Evolutionary conservation across 805 yeast genomes (phyloP).

Genomic region (Metschnikowia anglica): DNA sequence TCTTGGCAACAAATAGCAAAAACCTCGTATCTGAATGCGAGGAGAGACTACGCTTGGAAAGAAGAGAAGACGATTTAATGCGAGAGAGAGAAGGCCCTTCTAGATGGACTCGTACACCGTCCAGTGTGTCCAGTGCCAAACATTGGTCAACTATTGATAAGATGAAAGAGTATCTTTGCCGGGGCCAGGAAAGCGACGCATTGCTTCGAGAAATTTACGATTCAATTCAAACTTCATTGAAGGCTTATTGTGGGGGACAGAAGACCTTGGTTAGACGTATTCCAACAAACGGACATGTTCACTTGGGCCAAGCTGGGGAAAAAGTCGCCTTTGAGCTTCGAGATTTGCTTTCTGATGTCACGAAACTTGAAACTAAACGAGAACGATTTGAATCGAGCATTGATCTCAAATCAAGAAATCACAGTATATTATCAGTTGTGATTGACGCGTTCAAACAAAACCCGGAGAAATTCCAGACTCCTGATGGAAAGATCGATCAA

Average conservation of each 20-base stretch:
- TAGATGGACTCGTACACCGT: constrained; percentile 52
- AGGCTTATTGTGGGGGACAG: constrained; percentile 43
- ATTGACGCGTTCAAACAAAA: constrained; percentile 44
- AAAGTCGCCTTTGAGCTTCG: constrained; percentile 36
- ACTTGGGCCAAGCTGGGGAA: constrained; percentile 33
- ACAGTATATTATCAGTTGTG: constrained; percentile 52
- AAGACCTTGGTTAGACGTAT: constrained; percentile 33
- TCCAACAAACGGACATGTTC: constrained; percentile 41
- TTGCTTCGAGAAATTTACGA: constrained; percentile 47
- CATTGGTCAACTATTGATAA: constrained; percentile 42
- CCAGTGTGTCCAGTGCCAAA: constrained; percentile 45
- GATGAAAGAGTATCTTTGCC: constrained; percentile 48
- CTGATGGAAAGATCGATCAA: constrained; percentile 24
- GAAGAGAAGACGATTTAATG: constrained; percentile 53
- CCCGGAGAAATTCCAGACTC: constrained; percentile 17
- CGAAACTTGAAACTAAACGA: constrained; percentile 36
- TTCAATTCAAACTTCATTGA: constrained; percentile 48
- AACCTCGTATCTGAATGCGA: constrained; percentile 46
- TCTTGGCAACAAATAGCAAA: constrained; percentile 40
- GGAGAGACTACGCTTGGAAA: constrained; percentile 49
- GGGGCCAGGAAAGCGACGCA: constrained; percentile 64
- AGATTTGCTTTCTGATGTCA: constrained; percentile 30
- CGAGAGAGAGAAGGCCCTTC: constrained; percentile 51
- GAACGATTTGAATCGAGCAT: constrained; percentile 41
- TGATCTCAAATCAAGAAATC: constrained; percentile 45